Percentiles rank a stretch among this genome's conserved stretches.
Conservation (phyloP, 1,284 basidiomycete species). For the Laetiporus sulphureus region DNA sequence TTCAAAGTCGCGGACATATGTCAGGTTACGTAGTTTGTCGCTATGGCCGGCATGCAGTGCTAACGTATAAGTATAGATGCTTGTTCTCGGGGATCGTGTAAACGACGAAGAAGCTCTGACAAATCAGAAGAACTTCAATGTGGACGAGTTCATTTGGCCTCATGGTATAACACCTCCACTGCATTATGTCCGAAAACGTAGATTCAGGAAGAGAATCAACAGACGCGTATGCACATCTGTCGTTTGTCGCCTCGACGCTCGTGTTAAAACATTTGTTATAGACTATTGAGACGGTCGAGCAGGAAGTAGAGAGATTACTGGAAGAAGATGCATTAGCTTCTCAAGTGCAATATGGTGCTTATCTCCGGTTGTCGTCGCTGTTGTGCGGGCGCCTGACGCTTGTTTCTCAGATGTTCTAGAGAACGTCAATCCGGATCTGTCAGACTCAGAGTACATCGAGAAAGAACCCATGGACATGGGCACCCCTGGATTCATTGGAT, state of each 20-base stretch:
- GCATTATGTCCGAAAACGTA: slow-evolving; percentile 84
- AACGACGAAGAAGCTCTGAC: slow-evolving; percentile 57
- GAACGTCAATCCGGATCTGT: slow-evolving; percentile 82
- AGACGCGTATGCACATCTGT: slow-evolving; percentile 61
- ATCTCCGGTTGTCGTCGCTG: neutral
- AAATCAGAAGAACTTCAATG: slow-evolving; percentile 68
- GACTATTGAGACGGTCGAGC: slow-evolving; percentile 96
- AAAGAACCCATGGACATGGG: slow-evolving; percentile 57
- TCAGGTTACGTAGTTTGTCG: slow-evolving; percentile 48
- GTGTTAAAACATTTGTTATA: slow-evolving; percentile 22
- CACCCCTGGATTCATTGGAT: slow-evolving; percentile 51
- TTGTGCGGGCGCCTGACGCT: neutral
- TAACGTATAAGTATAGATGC: slow-evolving; percentile 52
- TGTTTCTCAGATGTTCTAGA: slow-evolving; percentile 62
- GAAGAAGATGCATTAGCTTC: slow-evolving; percentile 81
- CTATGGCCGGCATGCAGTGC: neutral
- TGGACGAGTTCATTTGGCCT: slow-evolving; percentile 96
- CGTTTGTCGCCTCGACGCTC: no score
- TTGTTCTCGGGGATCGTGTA: slow-evolving; percentile 78
- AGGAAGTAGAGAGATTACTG: slow-evolving; percentile 90
- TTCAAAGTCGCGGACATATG: slow-evolving; percentile 99
- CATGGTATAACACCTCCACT: slow-evolving; percentile 96
- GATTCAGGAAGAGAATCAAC: slow-evolving; percentile 89
- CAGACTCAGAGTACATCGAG: slow-evolving; percentile 80
- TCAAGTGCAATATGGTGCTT: slow-evolving; percentile 70